These are phyloP conservation scores for Salvia rosmarinus DNA, from an alignment of 257 asterid species.

Conservation along the genomic window DNA sequence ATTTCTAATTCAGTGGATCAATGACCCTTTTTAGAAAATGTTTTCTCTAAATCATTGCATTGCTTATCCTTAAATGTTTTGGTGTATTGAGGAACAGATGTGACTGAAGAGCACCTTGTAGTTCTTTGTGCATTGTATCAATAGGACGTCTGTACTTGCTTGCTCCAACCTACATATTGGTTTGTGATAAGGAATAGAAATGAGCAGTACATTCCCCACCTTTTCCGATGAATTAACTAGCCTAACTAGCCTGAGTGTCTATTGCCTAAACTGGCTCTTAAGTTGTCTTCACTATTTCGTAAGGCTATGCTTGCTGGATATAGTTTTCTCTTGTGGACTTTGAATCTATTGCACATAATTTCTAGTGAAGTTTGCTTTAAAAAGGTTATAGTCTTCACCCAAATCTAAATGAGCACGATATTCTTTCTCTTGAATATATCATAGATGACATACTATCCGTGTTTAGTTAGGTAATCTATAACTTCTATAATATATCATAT, in stretches of 20 bases:
- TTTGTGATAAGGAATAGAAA: background rate
- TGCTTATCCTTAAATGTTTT: too few species aligned
- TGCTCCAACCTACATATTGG: too few species aligned
- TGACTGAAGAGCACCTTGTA: background rate
- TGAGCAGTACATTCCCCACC: background rate
- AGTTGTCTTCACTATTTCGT: background rate
- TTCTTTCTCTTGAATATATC: background rate
- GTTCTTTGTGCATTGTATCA: background rate
- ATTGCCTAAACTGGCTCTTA: background rate
- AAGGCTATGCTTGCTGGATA: background rate
- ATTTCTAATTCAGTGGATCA: too few species aligned
- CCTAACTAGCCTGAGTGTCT: too few species aligned
- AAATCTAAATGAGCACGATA: background rate
- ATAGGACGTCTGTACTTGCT: too few species aligned
- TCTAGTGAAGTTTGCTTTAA: background rate
- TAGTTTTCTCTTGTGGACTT: background rate
- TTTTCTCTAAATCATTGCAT: too few species aligned
- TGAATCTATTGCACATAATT: background rate
- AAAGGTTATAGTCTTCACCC: background rate
- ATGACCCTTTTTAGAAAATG: too few species aligned
- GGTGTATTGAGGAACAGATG: background rate
- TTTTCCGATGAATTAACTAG: background rate
- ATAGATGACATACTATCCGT: background rate
- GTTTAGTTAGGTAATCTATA: background rate
- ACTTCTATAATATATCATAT: background rate